Conservation (phyloP, 331 rosid genomes). For the Quercus lobata region DNA sequence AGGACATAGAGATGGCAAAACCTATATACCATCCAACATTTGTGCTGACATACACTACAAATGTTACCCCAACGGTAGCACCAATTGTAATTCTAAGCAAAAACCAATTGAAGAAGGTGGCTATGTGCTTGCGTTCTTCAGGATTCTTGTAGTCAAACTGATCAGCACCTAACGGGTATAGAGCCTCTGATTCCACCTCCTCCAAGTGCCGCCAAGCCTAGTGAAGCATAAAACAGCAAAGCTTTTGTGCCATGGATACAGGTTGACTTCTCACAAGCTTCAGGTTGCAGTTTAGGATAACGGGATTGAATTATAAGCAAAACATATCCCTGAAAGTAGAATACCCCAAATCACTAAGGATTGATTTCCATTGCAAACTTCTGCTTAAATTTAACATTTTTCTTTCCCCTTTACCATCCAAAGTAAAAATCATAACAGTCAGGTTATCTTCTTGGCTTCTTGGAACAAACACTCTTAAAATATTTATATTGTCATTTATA, state of each 20-base stretch:
- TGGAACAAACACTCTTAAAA: too few species aligned
- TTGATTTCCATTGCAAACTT: not conserved
- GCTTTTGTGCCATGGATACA: slow-evolving; percentile 49
- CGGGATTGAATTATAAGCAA: slow-evolving; percentile 47
- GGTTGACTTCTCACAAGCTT: slow-evolving; percentile 28
- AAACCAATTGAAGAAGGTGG: slow-evolving; percentile 57
- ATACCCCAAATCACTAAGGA: not conserved
- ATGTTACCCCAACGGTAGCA: slow-evolving; percentile 44
- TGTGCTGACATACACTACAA: slow-evolving; percentile 48
- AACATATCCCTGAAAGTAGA: slow-evolving; percentile 40
- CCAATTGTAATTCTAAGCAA: slow-evolving; percentile 44
- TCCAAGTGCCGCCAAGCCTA: slow-evolving; percentile 49
- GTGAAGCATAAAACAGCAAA: slow-evolving; percentile 31
- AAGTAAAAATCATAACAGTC: too few species aligned
- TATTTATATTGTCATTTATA: too few species aligned
- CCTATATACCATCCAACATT: slow-evolving; percentile 36
- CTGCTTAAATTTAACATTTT: too few species aligned
- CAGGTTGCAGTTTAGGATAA: slow-evolving; percentile 36
- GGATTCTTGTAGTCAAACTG: slow-evolving; percentile 45
- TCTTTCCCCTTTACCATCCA: too few species aligned
- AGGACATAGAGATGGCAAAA: slow-evolving; percentile 41
- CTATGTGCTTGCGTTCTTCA: slow-evolving; percentile 30
- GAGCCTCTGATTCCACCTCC: slow-evolving; percentile 60
- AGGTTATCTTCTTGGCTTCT: too few species aligned
- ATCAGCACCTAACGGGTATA: slow-evolving; percentile 55